Percentiles rank a stretch among this genome's conserved stretches.
Evolutionary conservation across 352 stramenopile species (phyloP).

Genomic region (Plasmopara halstedii): DNA sequence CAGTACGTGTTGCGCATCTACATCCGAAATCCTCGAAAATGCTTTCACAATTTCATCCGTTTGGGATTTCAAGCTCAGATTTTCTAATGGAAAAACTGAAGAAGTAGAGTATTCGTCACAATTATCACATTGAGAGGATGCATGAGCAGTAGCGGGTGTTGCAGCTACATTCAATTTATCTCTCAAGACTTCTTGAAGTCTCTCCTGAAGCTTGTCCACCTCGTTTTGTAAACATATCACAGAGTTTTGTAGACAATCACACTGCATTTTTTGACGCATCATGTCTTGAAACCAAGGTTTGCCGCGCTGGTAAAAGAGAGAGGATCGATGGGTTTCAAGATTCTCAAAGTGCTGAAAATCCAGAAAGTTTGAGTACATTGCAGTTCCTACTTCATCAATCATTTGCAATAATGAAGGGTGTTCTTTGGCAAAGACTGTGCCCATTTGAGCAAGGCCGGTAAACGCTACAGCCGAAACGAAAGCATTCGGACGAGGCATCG

Average conservation of each 20-base stretch:
- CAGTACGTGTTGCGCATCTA: conserved; percentile 35
- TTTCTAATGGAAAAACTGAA: conserved; percentile 21
- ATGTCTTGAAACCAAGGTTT: conserved; percentile 41
- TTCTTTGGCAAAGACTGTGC: conserved; percentile 29
- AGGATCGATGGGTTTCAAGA: conserved; percentile 11
- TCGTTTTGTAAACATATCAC: conserved; percentile 25
- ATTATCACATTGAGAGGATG: conserved; percentile 8
- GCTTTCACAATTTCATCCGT: conserved; percentile 39
- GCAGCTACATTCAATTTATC: conserved; percentile 5
- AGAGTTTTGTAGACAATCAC: conserved; percentile 14
- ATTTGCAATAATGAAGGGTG: conserved; percentile 41
- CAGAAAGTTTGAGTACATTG: conserved; percentile 37
- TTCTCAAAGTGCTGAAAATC: conserved; percentile 10
- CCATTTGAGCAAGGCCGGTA: conserved; percentile 41
- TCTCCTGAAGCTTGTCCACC: conserved; percentile 26
- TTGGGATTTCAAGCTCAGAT: conserved; percentile 41
- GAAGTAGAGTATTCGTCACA: conserved; percentile 13
- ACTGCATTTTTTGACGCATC: conserved; percentile 15
- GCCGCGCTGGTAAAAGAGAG: conserved; percentile 43
- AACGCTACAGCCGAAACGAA: conserved; percentile 50
- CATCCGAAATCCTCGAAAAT: conserved; percentile 28
- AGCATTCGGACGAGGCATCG: conserved; percentile 42
- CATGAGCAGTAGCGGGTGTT: conserved; percentile 7
- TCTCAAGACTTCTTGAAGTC: conserved; percentile 29
- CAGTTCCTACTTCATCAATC: conserved; percentile 28